Evolutionary conservation across 2,329 filamentous ascomycete genomes (phyloP), one percentile per base, ranked within the genome.

Genomic region (Hypoxylon sp.): DNA sequence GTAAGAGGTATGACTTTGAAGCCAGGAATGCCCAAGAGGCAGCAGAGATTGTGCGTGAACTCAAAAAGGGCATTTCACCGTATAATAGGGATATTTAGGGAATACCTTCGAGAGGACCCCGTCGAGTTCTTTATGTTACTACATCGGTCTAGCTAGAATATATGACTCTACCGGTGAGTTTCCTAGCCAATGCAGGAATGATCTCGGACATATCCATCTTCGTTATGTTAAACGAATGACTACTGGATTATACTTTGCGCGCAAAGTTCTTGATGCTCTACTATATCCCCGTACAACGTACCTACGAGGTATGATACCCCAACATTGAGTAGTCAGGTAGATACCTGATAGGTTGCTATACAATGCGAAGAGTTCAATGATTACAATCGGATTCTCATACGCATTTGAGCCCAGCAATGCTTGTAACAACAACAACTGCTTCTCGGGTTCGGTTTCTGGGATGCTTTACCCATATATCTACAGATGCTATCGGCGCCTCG

Each of bases 1-100:
- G 87, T 68, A 95, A 95, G 81, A 82, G 92, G 67, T 96, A 96
- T 79, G 93, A 96, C 72, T 96, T 96, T 78, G 93, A 95, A 80
- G 90, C 92, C n/a, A 88, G 87, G 72, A 91, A 84, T 71, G 84
- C 86, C 10, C 88, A 90, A 31, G 92, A 95, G 80, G 92, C 93
- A 48, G 84, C 87, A n/a, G 91, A 93, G 77, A 93, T 96, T 77
- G 92, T 95, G 30, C 85, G 83, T 64, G 92, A 94, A 81, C 88
- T 96, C 68, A 92, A 92, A 81, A 93, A 89, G 80, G 91, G 92
- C 31, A 90, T 93, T 59, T 88, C 89, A 35, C 89, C 90, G 25
- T 92, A 92, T 74, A 77, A 77, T 60, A 77, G 76, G 71, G 73
- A 75, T 42, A 72, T 73, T 20, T 75, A 71, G 59, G 49, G 42